These are phyloP conservation scores for Calonectria pseudoturangicola DNA, from an alignment of 2,329 filamentous ascomycete species.

Conservation along the genomic window DNA sequence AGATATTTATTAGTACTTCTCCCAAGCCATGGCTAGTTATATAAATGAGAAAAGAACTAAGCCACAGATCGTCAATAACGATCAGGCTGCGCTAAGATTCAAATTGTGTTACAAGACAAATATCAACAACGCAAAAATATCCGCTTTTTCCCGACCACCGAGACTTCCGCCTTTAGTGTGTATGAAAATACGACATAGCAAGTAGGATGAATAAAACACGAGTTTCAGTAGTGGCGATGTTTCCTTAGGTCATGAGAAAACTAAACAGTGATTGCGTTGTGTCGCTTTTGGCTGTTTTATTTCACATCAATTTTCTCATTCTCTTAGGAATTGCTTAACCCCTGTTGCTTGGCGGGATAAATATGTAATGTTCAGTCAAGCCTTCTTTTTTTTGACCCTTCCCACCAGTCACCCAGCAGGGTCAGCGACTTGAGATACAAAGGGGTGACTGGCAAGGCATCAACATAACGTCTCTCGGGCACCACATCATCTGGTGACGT, in stretches of 20 bases:
- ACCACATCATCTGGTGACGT: constrained; percentile 52
- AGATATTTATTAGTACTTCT: too few relatives aligned
- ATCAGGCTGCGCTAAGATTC: neutral
- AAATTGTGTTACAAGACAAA: neutral
- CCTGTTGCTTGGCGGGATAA: too few relatives aligned
- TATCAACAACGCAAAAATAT: neutral
- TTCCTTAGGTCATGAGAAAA: neutral
- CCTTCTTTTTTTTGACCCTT: neutral
- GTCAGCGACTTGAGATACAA: neutral
- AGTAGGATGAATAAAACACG: neutral
- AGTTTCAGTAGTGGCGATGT: too few relatives aligned
- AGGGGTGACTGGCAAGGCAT: constrained; percentile 38
- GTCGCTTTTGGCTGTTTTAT: neutral
- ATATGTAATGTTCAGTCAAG: too few relatives aligned
- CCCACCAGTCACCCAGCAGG: neutral
- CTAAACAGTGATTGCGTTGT: too few relatives aligned
- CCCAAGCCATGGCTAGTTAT: neutral
- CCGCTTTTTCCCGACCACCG: constrained; percentile 9
- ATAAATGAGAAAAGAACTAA: neutral
- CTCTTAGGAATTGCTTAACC: too few relatives aligned
- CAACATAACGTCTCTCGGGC: constrained; percentile 32
- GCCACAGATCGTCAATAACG: neutral
- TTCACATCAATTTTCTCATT: neutral
- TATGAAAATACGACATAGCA: neutral
- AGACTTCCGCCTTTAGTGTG: neutral